Evolutionary conservation across 305 asterid species (phyloP).

Genomic region (Coffea humblotiana): DNA sequence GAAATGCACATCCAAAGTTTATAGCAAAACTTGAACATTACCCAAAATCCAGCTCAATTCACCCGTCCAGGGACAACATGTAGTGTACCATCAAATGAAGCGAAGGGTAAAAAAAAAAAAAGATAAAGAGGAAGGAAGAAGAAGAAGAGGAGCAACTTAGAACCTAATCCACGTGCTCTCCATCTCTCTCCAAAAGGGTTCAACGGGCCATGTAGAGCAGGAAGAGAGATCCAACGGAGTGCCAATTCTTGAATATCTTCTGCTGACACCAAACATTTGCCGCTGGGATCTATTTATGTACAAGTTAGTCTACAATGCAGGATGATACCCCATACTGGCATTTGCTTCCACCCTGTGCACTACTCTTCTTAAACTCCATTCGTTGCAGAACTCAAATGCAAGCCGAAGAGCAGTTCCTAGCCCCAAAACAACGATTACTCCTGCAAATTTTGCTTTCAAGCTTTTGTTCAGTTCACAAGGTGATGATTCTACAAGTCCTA

Average conservation of each 20-base stretch:
- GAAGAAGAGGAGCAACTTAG: background rate
- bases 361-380: constrained; percentile 61
- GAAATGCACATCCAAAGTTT: no score
- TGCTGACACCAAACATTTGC: background rate
- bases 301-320: constrained; percentile 40
- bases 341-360: constrained; percentile 75
- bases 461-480: background rate
- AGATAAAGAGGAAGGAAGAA: no score
- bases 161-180: background rate
- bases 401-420: constrained; percentile 78
- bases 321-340: constrained; percentile 56
- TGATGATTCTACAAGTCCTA: background rate
- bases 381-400: constrained; percentile 72
- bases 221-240: background rate
- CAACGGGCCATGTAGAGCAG: background rate
- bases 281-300: background rate
- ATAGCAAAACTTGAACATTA: no score
- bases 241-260: background rate
- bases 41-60: no score
- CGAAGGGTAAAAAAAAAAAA: no score
- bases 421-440: constrained; percentile 74
- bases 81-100: background rate
- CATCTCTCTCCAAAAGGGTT: background rate
- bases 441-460: constrained; percentile 31
- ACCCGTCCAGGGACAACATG: background rate